Evolutionary conservation across 345 rosid species (phyloP).

Genomic region (Mallotus nudiflorus): DNA sequence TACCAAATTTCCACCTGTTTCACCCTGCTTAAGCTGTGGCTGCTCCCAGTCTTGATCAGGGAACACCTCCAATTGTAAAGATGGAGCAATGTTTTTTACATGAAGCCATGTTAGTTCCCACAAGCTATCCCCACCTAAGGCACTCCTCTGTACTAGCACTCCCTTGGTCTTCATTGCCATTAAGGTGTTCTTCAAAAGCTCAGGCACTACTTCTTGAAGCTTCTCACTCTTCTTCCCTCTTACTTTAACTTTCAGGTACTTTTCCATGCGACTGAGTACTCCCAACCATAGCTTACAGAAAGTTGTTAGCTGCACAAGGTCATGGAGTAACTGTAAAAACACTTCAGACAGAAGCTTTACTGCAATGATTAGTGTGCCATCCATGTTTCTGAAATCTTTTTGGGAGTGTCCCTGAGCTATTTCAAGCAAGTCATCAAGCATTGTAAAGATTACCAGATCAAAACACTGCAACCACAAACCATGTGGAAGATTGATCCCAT

Average conservation of each 20-base stretch:
- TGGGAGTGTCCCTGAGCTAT: slow-evolving; percentile 88
- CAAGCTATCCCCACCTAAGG: slow-evolving; percentile 89
- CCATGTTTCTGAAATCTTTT: slow-evolving; percentile 94
- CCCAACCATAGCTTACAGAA: slow-evolving; percentile 97
- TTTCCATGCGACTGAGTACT: slow-evolving; percentile 88
- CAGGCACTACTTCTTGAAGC: slow-evolving; percentile 85
- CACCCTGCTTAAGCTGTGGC: slow-evolving; percentile 26
- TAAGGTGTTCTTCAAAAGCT: slow-evolving; percentile 83
- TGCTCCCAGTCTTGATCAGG: slow-evolving; percentile 63
- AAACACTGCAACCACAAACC: slow-evolving; percentile 88
- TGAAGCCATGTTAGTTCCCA: slow-evolving; percentile 99
- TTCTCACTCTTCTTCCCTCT: slow-evolving; percentile 88
- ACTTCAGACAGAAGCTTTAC: slow-evolving; percentile 77
- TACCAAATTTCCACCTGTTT: slow-evolving; percentile 25
- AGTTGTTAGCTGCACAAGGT: slow-evolving; percentile 69
- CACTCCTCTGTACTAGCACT: slow-evolving; percentile 80
- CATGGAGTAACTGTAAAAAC: slow-evolving; percentile 69
- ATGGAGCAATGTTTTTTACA: slow-evolving; percentile 78
- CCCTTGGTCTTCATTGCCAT: slow-evolving; percentile 81
- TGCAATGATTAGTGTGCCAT: slow-evolving; percentile 76
- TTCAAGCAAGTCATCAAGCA: slow-evolving; percentile 93
- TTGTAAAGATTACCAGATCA: slow-evolving; percentile 82
- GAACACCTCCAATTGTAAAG: slow-evolving; percentile 81
- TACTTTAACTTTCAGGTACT: slow-evolving; percentile 85
- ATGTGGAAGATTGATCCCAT: slow-evolving; percentile 63